A percentile compares a stretch with the other conserved stretches of the same genome.
phyloP scores from a whole-genome alignment of 768 basidiomycete species.

The Hygrocybe punicea region DNA sequence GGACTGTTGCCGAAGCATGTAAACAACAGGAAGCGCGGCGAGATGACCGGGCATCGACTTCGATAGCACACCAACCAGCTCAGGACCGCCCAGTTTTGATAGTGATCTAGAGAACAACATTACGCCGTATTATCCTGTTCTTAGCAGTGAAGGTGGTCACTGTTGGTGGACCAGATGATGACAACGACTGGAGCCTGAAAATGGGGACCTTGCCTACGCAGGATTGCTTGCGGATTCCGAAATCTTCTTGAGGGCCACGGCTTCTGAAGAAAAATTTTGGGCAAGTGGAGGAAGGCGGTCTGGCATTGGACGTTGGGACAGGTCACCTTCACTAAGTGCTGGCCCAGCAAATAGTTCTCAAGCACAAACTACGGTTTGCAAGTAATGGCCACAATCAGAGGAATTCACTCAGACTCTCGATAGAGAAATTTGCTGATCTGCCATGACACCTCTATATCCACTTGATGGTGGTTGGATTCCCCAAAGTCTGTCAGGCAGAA shows the following conservation, averaged over 20 bases:
- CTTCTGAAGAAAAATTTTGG: constrained; percentile 38
- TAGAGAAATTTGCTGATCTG: constrained; percentile 27
- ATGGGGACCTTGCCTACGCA: constrained; percentile 7
- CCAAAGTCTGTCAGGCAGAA: neutral
- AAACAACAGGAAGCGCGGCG: constrained; percentile 37
- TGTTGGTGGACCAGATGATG: constrained; percentile 43
- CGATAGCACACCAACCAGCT: neutral
- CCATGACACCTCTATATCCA: neutral
- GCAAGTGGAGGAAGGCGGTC: constrained; percentile 24
- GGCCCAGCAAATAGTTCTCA: neutral
- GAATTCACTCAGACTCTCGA: constrained; percentile 32
- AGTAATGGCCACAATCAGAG: constrained; percentile 11
- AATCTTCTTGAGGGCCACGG: constrained; percentile 15
- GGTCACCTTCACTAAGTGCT: neutral
- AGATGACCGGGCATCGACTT: neutral
- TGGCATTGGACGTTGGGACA: neutral
- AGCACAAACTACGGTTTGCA: constrained; percentile 6
- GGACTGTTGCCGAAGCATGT: constrained; percentile 46
- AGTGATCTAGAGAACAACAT: constrained; percentile 14
- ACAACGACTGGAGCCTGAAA: constrained; percentile 29
- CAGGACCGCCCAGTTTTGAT: neutral
- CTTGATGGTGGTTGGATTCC: neutral
- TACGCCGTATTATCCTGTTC: constrained; percentile 50
- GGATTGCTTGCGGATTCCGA: constrained; percentile 2
- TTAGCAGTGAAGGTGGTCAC: constrained; percentile 47